phyloP scores from a whole-genome alignment of 176 grass and related monocot genomes.

The Saccharum officinarum region DNA sequence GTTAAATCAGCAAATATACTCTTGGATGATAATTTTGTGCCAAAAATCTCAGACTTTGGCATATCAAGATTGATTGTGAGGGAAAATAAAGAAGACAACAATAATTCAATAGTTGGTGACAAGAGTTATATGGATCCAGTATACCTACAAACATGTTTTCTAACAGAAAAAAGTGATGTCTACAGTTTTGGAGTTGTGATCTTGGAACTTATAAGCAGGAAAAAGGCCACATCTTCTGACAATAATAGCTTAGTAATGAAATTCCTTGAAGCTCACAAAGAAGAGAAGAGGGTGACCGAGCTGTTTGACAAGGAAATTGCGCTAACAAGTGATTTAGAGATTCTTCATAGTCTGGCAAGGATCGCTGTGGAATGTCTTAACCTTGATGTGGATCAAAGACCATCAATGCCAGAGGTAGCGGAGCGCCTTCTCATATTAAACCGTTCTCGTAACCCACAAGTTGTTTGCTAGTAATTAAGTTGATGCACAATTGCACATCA shows the following conservation, averaged over 20 bases:
- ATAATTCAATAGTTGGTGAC: too few species aligned
- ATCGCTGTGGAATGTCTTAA: background rate
- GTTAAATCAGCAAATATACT: background rate
- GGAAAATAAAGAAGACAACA: too few species aligned
- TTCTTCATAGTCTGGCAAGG: background rate
- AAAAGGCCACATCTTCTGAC: background rate
- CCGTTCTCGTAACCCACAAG: too few species aligned
- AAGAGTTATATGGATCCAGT: background rate
- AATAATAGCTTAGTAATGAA: background rate
- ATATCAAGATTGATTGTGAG: background rate
- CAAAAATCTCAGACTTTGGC: background rate
- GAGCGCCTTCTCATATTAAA: background rate
- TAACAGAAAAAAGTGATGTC: slow-evolving; percentile 5
- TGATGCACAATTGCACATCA: too few species aligned
- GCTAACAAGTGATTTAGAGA: background rate
- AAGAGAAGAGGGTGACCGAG: background rate
- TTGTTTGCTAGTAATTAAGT: too few species aligned
- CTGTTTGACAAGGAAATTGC: background rate
- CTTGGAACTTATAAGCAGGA: background rate
- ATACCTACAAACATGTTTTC: background rate
- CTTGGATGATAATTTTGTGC: background rate
- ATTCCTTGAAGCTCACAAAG: background rate
- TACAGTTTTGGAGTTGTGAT: slow-evolving; percentile 4
- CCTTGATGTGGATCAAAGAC: background rate
- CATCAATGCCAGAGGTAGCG: background rate